Conservation (phyloP, 805 yeast species). For the Tetrapisispora arboricola region DNA sequence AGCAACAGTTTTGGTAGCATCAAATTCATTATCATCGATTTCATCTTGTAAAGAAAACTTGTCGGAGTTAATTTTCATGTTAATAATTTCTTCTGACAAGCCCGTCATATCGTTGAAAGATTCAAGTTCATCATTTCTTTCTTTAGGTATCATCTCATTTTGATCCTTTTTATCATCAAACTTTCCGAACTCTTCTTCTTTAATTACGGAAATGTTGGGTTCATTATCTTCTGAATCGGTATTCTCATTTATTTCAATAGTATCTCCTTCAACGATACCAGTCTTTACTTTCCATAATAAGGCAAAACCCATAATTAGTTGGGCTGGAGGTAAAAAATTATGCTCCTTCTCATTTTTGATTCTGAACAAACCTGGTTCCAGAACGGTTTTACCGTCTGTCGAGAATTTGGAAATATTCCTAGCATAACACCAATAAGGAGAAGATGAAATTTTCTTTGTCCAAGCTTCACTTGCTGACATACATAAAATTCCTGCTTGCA, state of each 20-base stretch:
- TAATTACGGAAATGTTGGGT: no score
- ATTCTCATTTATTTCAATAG: not conserved
- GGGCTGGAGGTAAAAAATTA: conserved; percentile 64
- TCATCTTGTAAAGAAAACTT: no score
- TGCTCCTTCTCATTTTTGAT: conserved; percentile 43
- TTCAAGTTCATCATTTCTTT: conserved; percentile 3
- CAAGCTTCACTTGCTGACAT: conserved; percentile 78
- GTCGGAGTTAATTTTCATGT: not conserved
- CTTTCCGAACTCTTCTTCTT: not conserved
- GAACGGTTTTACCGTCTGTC: conserved; percentile 36
- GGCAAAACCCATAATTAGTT: conserved; percentile 82
- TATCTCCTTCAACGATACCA: conserved; percentile 8
- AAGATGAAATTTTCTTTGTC: conserved; percentile 72
- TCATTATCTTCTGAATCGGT: not conserved
- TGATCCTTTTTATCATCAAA: no score
- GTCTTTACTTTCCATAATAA: conserved; percentile 63
- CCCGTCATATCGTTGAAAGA: not conserved
- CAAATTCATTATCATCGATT: not conserved
- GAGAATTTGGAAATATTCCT: conserved; percentile 61
- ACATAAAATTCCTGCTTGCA: conserved; percentile 86
- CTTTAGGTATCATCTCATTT: not conserved
- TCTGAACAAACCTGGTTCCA: conserved; percentile 54
- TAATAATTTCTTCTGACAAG: not conserved
- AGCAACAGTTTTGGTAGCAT: conserved; percentile 9
- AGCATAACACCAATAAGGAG: conserved; percentile 81